phyloP scores from a whole-genome alignment of 2,329 filamentous ascomycete species.

The Colletotrichum lupini region DNA sequence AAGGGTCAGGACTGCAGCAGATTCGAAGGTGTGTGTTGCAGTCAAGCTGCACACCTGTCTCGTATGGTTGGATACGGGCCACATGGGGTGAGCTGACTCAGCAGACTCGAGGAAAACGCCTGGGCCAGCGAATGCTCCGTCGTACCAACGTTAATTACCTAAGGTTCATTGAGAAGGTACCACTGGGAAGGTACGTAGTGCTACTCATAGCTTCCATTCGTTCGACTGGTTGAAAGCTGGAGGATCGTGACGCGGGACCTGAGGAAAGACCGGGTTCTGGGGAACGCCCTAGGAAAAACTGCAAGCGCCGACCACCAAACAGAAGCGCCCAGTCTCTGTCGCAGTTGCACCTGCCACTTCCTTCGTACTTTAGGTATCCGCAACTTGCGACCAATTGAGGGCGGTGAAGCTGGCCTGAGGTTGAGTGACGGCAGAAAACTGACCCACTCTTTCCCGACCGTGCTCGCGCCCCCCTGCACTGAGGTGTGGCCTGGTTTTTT shows the following conservation, averaged over 20 bases:
- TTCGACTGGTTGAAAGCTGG: background rate
- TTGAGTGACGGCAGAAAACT: slow-evolving; percentile 20
- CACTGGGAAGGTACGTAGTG: background rate
- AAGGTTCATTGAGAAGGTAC: background rate
- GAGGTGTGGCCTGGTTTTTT: slow-evolving; percentile 20
- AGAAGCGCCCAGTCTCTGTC: background rate
- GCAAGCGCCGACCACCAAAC: slow-evolving; percentile 19
- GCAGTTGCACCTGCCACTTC: background rate
- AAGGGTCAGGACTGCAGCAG: slow-evolving; percentile 17
- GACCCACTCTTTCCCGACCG: background rate
- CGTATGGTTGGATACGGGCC: background rate
- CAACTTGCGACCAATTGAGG: background rate
- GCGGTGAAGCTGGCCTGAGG: slow-evolving; percentile 20
- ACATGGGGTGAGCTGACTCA: background rate
- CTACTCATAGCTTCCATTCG: background rate
- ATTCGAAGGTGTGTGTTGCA: slow-evolving; percentile 8
- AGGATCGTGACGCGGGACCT: background rate
- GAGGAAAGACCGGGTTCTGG: background rate
- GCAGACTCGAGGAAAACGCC: background rate
- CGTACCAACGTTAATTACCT: background rate
- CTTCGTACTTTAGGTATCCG: background rate
- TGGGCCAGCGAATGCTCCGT: background rate
- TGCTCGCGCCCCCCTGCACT: slow-evolving; percentile 19
- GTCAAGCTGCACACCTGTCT: background rate
- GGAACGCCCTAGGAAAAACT: slow-evolving; percentile 5